A percentile compares a stretch with the other conserved stretches of the same genome.
Evolutionary conservation across 2,329 filamentous ascomycete genomes (phyloP).

Genomic region (Pyrenophora seminiperda): DNA sequence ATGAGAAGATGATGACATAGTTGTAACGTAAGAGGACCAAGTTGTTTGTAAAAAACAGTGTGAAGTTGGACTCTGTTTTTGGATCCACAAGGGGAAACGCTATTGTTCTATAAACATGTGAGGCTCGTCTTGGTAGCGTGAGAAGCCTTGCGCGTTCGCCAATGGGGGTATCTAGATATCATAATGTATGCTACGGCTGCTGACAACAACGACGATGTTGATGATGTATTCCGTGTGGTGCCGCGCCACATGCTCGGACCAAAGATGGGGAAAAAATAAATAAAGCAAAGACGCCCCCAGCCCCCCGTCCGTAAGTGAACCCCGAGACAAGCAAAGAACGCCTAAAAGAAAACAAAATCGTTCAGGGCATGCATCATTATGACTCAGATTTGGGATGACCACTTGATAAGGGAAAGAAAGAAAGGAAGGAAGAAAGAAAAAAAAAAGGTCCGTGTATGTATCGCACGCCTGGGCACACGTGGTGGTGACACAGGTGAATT

Average conservation of each 20-base stretch:
- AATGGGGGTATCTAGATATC: conserved; percentile 37
- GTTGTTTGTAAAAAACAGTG: too few relatives aligned
- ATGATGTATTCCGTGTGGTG: too few relatives aligned
- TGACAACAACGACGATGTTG: too few relatives aligned
- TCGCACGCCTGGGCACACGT: background rate
- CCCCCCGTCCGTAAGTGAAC: too few relatives aligned
- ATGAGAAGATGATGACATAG: background rate
- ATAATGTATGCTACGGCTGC: too few relatives aligned
- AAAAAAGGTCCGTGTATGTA: background rate
- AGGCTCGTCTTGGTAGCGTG: conserved; percentile 35
- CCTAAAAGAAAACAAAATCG: background rate
- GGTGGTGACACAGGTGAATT: background rate
- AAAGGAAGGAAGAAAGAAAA: background rate
- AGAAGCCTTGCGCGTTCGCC: conserved; percentile 43
- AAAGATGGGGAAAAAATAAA: too few relatives aligned
- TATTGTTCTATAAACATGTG: conserved; percentile 26
- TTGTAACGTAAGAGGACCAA: too few relatives aligned
- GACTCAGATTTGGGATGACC: too few relatives aligned
- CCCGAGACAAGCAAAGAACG: too few relatives aligned
- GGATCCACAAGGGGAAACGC: conserved; percentile 38
- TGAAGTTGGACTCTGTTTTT: conserved; percentile 33
- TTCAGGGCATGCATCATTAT: too few relatives aligned
- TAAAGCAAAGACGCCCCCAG: too few relatives aligned
- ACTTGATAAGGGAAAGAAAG: background rate
- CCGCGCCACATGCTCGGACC: too few relatives aligned